Evolutionary conservation across 2,329 filamentous ascomycete genomes (phyloP), one percentile per base, ranked within the genome.

Genomic region (Fusarium torreyae): DNA sequence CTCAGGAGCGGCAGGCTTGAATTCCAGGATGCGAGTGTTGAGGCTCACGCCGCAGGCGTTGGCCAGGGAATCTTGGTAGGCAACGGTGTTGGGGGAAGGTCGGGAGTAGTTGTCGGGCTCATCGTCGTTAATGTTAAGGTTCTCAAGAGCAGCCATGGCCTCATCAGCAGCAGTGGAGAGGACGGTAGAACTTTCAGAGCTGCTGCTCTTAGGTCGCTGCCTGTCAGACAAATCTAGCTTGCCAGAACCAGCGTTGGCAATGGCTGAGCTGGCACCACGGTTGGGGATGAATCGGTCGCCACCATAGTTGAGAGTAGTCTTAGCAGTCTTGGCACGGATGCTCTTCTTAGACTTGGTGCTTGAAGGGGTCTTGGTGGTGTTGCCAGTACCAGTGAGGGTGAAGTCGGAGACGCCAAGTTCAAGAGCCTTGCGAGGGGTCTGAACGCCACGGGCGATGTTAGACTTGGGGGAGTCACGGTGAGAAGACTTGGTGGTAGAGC

Each of bases 1-100:
- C 84, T 98, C 96, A 6, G 96, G 96, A n/a, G 96, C 89, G 3
- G 95, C 94, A 56, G 96, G 96, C 90, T 99, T 99, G 88, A 98
- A 99, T 63, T 96, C 93, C 52, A 99, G 91, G 75, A 99, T 99
- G 68, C 96, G 93, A 57, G 94, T 97, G 85, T 94, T 97, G 67
- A 97, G 88, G 77, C 90, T 95, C 68, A 99, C 94, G 59, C 94
- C 96, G 79, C 95, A 98, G 50, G 95, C 95, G 71, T 90, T 91
- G 45, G 95, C 94, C 45, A 98, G 85, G 4, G 94, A 95, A 62
- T 96, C 94, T 81, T 98, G 92, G 80, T 98, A 98, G 22, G 95
- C 95, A 54, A 93, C 89, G 4, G 93, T 91, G 81, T 96, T 94
- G 57, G 94, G 94, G 9, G 94, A 94, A 15, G 93, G 91, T 68